These are phyloP conservation scores for Akebia trifoliata DNA, from an alignment of 164 flowering plant species.

Conservation along the genomic window DNA sequence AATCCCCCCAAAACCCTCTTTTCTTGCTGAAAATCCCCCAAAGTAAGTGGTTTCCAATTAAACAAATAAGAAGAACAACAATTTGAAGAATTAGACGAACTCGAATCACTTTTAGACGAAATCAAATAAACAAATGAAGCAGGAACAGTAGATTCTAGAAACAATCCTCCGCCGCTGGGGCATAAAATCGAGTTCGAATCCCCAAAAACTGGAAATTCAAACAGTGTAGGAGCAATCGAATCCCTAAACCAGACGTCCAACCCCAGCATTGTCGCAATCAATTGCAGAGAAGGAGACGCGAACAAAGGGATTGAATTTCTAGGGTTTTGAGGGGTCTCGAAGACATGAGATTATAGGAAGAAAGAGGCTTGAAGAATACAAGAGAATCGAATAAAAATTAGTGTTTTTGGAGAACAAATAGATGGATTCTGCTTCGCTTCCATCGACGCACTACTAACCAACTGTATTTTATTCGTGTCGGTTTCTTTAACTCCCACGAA, in stretches of 20 bases:
- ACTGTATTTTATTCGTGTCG: too few relatives aligned
- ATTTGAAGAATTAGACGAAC: constrained; percentile 5
- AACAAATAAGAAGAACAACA: neutral
- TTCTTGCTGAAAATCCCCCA: constrained; percentile 15
- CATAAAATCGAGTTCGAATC: constrained; percentile 10
- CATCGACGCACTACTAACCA: constrained; percentile 10
- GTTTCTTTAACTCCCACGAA: too few relatives aligned
- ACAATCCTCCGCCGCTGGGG: constrained; percentile 42
- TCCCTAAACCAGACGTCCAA: constrained; percentile 19
- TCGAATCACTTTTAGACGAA: constrained; percentile 14
- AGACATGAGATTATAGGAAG: too few relatives aligned
- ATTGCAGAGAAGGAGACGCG: too few relatives aligned
- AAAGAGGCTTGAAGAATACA: too few relatives aligned
- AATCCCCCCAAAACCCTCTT: constrained; percentile 6
- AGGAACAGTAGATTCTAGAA: constrained; percentile 48
- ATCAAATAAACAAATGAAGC: constrained; percentile 38
- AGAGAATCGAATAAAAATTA: too few relatives aligned
- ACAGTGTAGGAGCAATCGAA: constrained; percentile 10
- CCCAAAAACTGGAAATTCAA: constrained; percentile 7
- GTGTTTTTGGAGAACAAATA: neutral
- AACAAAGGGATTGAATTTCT: too few relatives aligned
- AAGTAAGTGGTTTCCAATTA: constrained; percentile 14
- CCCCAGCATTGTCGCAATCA: constrained; percentile 34
- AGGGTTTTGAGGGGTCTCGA: constrained; percentile 9
- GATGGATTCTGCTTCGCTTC: constrained; percentile 18